Evolutionary conservation across 208 protist species (phyloP), one percentile per base, ranked within the genome.

Genomic region (Acanthamoeba royreba): DNA sequence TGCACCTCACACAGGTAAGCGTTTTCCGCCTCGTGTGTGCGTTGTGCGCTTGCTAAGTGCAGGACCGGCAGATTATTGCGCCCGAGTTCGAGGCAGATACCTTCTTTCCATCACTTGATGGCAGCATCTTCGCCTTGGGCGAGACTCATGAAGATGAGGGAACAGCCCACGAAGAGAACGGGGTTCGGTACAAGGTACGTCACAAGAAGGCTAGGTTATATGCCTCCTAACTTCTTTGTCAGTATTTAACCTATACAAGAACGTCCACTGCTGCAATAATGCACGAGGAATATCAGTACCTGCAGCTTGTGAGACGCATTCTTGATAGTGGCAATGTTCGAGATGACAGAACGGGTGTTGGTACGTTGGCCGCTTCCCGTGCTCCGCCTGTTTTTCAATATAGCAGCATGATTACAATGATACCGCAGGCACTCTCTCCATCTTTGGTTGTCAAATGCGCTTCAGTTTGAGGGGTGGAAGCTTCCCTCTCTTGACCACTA

Each of bases 401-500:
- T n/a, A n/a, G n/a, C n/a, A n/a, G n/a, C n/a, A n/a, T 28, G 2
- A 47, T n/a, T 22, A 15, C 22, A n/a, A n/a, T n/a, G n/a, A n/a
- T n/a, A 47, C 0, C 46, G 2, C 49, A 87, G 79, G 87, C 42
- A 99, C 98, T 4, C 79, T 98, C 33, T 98, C 97, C 87, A 79
- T 98, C 77, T 99, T 99, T 95, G 99, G 99, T 5, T 97, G 97
- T 17, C 97, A 99, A 94, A 99, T 99, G 99, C 98, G 98, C 42
- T 99, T 99, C 96, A 97, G 95, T 66, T 96, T 99, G 43, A 97
- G 98, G 19, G 96, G 98, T 88, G 98, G 98, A 79, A 83, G 61
- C 25, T 98, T 99, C 69, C 99, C 99, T 40, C 96, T 99, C 43
- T 96, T 99, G 35, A 99, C 99, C 35, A 99, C 99, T 28, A 99